phyloP scores from a whole-genome alignment of 495 filamentous ascomycete species.

The Talaromyces borbonicus region DNA sequence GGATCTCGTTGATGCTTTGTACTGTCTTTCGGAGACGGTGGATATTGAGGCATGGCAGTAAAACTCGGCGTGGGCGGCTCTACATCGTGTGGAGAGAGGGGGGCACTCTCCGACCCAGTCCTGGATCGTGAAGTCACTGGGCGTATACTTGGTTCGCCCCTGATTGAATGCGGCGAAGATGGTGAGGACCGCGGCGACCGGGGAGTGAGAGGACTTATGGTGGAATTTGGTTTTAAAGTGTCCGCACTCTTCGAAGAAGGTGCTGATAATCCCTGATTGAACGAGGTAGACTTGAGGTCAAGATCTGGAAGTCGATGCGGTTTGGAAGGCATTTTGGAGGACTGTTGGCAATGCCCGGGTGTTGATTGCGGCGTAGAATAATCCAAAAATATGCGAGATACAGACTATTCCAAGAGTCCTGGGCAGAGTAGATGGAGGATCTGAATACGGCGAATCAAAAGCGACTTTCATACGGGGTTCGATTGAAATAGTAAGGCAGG shows the following conservation, averaged over 20 bases:
- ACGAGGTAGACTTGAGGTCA: slow-evolving; percentile 30
- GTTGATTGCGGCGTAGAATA: background rate
- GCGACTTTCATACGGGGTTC: too few relatives aligned
- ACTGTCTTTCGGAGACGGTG: slow-evolving; percentile 38
- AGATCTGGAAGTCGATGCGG: slow-evolving; percentile 33
- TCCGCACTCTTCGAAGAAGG: slow-evolving; percentile 4
- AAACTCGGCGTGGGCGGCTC: slow-evolving; percentile 36
- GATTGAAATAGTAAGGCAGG: too few relatives aligned
- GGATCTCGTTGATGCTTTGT: slow-evolving; percentile 42
- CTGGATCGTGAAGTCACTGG: slow-evolving; percentile 32
- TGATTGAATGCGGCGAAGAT: slow-evolving; percentile 24
- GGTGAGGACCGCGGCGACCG: slow-evolving; percentile 34
- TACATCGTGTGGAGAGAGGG: slow-evolving; percentile 20
- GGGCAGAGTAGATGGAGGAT: too few relatives aligned
- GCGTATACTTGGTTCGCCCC: slow-evolving; percentile 35
- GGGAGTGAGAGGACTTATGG: slow-evolving; percentile 32
- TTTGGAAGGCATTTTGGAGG: slow-evolving; percentile 33
- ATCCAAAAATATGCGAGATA: background rate
- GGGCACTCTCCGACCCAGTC: slow-evolving; percentile 17
- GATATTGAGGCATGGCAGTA: slow-evolving; percentile 45
- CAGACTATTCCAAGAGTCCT: too few relatives aligned
- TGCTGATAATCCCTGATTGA: slow-evolving; percentile 12
- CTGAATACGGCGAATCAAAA: too few relatives aligned
- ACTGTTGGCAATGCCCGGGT: background rate
- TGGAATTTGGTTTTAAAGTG: slow-evolving; percentile 5